These are phyloP conservation scores for Diaporthe destruens DNA, from an alignment of 2,329 filamentous ascomycete genomes.

Conservation along the genomic window DNA sequence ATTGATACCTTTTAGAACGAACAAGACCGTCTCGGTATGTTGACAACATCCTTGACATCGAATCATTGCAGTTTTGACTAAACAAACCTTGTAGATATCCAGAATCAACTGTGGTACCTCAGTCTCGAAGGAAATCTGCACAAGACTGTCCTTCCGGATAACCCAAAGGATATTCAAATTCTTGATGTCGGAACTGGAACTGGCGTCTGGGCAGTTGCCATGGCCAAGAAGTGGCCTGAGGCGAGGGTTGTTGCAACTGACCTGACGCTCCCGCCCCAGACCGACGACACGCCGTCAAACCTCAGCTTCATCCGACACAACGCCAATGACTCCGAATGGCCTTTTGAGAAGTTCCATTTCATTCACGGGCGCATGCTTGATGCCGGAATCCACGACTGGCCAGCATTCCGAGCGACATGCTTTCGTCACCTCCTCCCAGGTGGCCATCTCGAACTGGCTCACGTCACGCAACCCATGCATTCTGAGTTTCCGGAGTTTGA, in stretches of 20 bases:
- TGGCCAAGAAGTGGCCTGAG: background rate
- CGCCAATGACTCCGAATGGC: background rate
- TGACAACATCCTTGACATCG: background rate
- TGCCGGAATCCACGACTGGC: background rate
- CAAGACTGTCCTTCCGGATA: background rate
- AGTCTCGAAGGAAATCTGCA: background rate
- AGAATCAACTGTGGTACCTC: slow-evolving; percentile 7
- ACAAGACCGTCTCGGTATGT: background rate
- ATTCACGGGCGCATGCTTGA: background rate
- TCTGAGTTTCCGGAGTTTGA: background rate
- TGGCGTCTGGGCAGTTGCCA: background rate
- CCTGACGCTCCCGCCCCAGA: background rate
- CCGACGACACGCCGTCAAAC: background rate
- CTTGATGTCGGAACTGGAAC: background rate
- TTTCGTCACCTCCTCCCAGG: background rate
- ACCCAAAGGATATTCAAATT: background rate
- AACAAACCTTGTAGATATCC: background rate
- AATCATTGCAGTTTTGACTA: background rate
- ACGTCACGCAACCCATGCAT: background rate
- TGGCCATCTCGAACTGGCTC: background rate
- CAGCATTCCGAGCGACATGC: background rate
- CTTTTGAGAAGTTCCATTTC: background rate
- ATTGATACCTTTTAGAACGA: background rate
- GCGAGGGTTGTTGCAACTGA: background rate
- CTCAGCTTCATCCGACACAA: background rate